Base-by-base conservation (phyloP, 1,284 basidiomycete species). In the Fomitiporia mediterranea region DNA sequence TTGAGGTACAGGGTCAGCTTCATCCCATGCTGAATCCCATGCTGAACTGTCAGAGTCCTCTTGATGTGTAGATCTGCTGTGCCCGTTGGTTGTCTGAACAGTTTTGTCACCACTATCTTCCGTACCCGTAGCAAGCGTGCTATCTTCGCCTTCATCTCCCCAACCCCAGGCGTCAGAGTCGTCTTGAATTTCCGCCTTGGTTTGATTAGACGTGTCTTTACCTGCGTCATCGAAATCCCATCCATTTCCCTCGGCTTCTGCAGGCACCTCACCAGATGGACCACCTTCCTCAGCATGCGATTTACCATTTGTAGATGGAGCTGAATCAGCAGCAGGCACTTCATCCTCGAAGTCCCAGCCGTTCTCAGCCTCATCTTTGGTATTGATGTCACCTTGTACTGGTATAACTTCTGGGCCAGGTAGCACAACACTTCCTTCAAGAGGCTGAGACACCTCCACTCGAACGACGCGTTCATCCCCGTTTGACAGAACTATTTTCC, bases 81-180 rank as follows among this genome's bases (percentile, higher is more conserved):
- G 54, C 53, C 47, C 73, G 70, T 43, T 70, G 71, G 23, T 43
- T 44, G 39, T 59, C 34, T 69, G 68, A 6, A 62, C 54, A 13
- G 66, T 60, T 15, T 63, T 57, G 0, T 61, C 54, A 3, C 59
- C 42, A 17, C 67, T 66, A 21, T 66, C 70, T 23, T 39, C 30
- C 23, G 21, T 51, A 21, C 46, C 40, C n/a, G 53, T 37, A 8
- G 53, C 43, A 38, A 35, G 43, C 17, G 46, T 40, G 30, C 48
- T 56, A 13, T 23, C 35, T 3, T 49, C 39, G 13, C 56, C 39
- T 15, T 60, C 79, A 47, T 74, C 71, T 28, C 83, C 78, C 83
- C 79, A 85, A 1, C 83, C 86, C 86, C 86, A 89, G 1, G 82
- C 79, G 62, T 84, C 72, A 11, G 76, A 66, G 60, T 82, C 77